These are phyloP conservation scores for Pelargonium citronellum DNA, from an alignment of 441 rosid genomes.

Conservation along the genomic window DNA sequence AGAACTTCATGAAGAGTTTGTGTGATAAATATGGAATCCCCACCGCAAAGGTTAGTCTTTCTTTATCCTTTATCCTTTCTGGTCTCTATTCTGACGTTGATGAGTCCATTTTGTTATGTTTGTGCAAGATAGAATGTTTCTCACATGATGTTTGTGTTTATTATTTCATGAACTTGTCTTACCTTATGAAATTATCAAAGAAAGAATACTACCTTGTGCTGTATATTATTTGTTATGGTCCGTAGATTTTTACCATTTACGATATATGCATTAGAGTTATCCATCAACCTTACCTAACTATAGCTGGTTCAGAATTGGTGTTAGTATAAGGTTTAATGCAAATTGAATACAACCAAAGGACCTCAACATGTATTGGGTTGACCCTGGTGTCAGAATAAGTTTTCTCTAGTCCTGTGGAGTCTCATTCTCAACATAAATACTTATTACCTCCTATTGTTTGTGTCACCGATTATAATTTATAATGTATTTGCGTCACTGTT, in stretches of 20 bases:
- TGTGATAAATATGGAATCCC: conserved; percentile 81
- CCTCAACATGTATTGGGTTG: neutral
- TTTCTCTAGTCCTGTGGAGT: neutral
- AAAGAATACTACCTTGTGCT: neutral
- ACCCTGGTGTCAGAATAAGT: neutral
- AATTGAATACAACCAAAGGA: neutral
- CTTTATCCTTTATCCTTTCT: neutral
- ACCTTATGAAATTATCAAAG: neutral
- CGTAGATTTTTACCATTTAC: neutral
- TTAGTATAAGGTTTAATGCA: neutral
- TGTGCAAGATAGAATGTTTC: neutral
- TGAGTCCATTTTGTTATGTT: neutral
- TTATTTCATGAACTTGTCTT: neutral
- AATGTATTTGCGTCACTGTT: neutral
- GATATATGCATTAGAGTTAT: neutral
- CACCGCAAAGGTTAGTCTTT: conserved; percentile 69
- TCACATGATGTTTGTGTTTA: neutral
- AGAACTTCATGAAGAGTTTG: conserved; percentile 81
- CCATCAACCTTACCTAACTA: neutral
- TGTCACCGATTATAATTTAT: neutral
- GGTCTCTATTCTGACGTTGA: neutral
- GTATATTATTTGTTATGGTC: neutral
- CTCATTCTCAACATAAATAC: too few species aligned
- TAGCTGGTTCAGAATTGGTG: neutral
- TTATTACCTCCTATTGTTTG: neutral